Conservation (phyloP, 306 rosid genomes). For the Acacia acuminata region DNA sequence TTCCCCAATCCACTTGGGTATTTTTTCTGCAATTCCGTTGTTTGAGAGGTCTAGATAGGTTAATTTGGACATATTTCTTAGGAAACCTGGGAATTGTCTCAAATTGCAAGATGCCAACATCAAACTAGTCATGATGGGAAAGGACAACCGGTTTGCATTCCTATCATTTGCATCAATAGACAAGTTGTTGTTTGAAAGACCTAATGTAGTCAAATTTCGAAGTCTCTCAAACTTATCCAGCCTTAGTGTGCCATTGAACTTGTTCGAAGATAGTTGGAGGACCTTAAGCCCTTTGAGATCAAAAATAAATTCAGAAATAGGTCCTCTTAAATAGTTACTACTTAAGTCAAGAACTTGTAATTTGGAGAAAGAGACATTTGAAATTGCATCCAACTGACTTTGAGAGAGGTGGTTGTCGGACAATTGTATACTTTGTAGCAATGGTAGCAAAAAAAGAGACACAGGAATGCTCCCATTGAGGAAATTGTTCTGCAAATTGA, state of each 20-base stretch:
- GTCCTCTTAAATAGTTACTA: constrained; percentile 45
- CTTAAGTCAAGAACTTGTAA: constrained; percentile 45
- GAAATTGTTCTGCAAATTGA: neutral
- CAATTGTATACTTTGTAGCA: neutral
- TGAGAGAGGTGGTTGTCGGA: constrained; percentile 2
- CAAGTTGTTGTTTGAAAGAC: constrained; percentile 49
- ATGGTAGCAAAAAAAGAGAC: neutral
- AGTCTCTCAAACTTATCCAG: constrained; percentile 3
- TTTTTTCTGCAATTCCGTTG: constrained; percentile 39
- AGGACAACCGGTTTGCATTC: neutral
- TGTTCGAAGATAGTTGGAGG: constrained; percentile 48
- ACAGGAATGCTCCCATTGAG: constrained; percentile 18
- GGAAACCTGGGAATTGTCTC: too few species aligned
- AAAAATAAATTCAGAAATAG: constrained; percentile 33
- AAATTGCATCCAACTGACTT: neutral
- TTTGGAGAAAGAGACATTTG: neutral
- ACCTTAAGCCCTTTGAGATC: neutral
- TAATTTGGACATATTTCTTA: constrained; percentile 34
- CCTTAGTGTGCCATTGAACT: constrained; percentile 35
- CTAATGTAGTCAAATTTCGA: constrained; percentile 32
- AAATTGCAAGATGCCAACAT: constrained; percentile 36
- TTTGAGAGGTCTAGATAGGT: constrained; percentile 37
- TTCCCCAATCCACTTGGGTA: constrained; percentile 61
- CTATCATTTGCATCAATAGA: neutral
- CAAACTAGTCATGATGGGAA: constrained; percentile 13